Base-by-base conservation (phyloP, 169 alveolate genomes). In the Cryptosporidium parvum region DNA sequence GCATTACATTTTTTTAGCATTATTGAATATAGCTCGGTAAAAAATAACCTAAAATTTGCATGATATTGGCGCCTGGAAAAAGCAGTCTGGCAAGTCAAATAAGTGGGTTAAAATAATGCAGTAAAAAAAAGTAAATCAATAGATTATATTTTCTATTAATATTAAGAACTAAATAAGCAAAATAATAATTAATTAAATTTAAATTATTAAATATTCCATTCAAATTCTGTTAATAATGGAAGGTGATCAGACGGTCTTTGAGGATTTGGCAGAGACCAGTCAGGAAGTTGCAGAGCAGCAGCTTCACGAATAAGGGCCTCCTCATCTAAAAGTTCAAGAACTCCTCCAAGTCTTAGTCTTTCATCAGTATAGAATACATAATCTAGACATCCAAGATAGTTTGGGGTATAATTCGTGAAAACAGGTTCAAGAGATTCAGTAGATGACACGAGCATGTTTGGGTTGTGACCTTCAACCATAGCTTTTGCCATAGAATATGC, bases 241-340 rank as follows among this genome's bases (percentile, higher is more conserved):
- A 94, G 69, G 69, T 94, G 95, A 58, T 94, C 95, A 12, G 95
- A 94, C 12, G 96, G 94, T 53, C 95, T 85, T 33, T 91, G 91
- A 35, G 96, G 96, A 18, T 91, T 91, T 21, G 96, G 96, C 29
- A 93, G 84, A 12, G 95, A 94, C 86, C 93, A 86, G 37, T 85
- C 86, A 5, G 93, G 91, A 1, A 92, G 93, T 69, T 92, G 96
- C 85, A 92, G 91, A 18, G 92, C 71, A 33, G 92, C 94, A 1
- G 96, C 95, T 70, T 93, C 96, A 61, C 93, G 92, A 80, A 91
- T 85, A 23, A 92, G 70, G 29, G 87, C 93, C 62, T 86, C 86
- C 59, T 86, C 93, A 56, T 86, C 93, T 23, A 92, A 85, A 33
- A 91, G 85, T 48, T 91, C 93, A 18, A 91, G 92, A 9, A 92